Base-by-base conservation (phyloP, 352 stramenopile genomes). In the Pythium aristosporum region DNA sequence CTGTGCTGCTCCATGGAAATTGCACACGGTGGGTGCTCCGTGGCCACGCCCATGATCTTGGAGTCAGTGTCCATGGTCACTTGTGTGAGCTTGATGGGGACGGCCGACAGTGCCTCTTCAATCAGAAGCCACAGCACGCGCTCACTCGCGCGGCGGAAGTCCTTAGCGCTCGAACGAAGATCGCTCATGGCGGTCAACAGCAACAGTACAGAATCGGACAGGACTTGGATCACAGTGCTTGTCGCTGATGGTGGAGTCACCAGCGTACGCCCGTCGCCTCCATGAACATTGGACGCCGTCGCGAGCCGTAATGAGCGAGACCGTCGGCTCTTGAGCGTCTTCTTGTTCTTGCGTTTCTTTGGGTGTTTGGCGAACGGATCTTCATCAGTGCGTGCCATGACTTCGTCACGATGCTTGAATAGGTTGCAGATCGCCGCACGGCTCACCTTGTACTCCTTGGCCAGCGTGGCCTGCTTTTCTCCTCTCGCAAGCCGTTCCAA, bases 371-470 rank as follows among this genome's bases (percentile, higher is more conserved):
- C 74, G 34, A 83, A 64, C 34, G 75, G 73, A 46, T 88, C 60
- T 68, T 79, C 69, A 49, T 80, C 61, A 16, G 65, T 56, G 9
- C 79, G 74, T 4, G 76, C 67, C n/a, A 82, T 53, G 2, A 87
- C 73, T 10, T 73, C 53, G 18, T 76, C 59, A 18, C 72, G 74
- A 21, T 85, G 71, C 30, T 88, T 85, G 63, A 73, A 82, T 2
- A 88, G 37, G 34, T 88, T 85, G 53, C 77, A 86, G 53, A 88
- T 85, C 2, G 79, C 76, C n/a, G 77, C 73, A 6, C 79, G 77
- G 16, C 73, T 88, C 20, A 83, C 79, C 16, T 69, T 66, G 59
- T 82, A 86, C 28, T 87, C 79, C 43, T 85, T 84, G 30, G 78
- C 78, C 16, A 85, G 68, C n/a, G 68, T 76, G 23, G 71, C 77